These are phyloP conservation scores for Scortechinia acanthostroma DNA, from an alignment of 2,329 filamentous ascomycete species.

Conservation along the genomic window DNA sequence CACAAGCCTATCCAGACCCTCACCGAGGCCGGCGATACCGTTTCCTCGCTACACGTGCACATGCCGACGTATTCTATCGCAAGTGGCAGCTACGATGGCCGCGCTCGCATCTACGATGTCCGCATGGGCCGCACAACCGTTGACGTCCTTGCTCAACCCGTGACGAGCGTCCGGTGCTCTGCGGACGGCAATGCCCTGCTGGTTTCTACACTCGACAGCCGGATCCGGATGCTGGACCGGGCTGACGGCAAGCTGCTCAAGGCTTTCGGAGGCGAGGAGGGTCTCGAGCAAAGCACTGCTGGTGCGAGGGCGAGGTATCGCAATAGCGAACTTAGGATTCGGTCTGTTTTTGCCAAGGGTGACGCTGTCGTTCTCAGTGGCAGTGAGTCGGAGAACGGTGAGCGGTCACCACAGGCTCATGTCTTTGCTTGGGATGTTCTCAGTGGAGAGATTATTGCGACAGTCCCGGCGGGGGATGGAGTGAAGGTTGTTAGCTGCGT, in stretches of 20 bases:
- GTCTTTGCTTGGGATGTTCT: constrained; percentile 71
- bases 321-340: constrained; percentile 69
- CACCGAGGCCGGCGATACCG: constrained; percentile 65
- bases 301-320: constrained; percentile 31
- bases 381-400: constrained; percentile 51
- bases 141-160: constrained; percentile 63
- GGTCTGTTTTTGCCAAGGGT: constrained; percentile 66
- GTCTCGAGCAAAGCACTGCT: constrained; percentile 20
- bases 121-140: constrained; percentile 64
- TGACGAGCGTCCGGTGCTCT: constrained; percentile 71
- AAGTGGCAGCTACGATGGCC: constrained; percentile 73
- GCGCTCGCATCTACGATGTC: constrained; percentile 75
- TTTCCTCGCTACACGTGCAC: constrained; percentile 34
- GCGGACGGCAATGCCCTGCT: constrained; percentile 70
- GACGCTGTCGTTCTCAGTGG: constrained; percentile 77
- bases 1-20: constrained; percentile 66
- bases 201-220: constrained; percentile 69
- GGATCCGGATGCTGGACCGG: constrained; percentile 75
- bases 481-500: constrained; percentile 53
- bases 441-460: constrained; percentile 60
- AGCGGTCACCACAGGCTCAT: neutral
- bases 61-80: constrained; percentile 6
- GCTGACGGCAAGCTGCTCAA: constrained; percentile 67
- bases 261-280: constrained; percentile 52
- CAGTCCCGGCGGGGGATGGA: constrained; percentile 41